A percentile compares a stretch with the other conserved stretches of the same genome.
These are phyloP conservation scores for Pyrus communis DNA, from an alignment of 306 rosid genomes.

Conservation along the genomic window DNA sequence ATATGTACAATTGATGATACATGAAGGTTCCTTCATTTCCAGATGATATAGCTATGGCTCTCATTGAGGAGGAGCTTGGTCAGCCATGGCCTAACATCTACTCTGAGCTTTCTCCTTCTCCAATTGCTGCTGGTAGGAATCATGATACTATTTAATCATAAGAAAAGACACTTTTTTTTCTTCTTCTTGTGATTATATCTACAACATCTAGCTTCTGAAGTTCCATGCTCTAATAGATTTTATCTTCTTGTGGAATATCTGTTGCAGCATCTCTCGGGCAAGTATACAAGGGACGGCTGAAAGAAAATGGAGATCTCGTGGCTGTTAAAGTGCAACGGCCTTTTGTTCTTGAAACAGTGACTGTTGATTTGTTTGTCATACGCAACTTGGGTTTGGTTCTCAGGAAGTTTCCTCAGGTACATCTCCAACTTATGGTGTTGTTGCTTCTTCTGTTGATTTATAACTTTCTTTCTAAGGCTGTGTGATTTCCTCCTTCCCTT, in stretches of 20 bases:
- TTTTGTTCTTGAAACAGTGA: constrained; percentile 95
- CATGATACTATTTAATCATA: constrained; percentile 28
- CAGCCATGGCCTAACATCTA: constrained; percentile 87
- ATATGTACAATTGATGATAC: constrained; percentile 25
- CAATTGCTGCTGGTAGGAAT: constrained; percentile 92
- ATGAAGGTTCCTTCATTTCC: constrained; percentile 96
- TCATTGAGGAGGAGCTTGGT: constrained; percentile 95
- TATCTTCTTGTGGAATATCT: constrained; percentile 24
- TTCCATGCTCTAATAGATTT: constrained; percentile 11
- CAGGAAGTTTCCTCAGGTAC: constrained; percentile 88
- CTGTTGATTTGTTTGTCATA: constrained; percentile 74
- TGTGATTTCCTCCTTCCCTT: constrained; percentile 14
- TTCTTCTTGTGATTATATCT: background rate
- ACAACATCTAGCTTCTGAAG: constrained; percentile 17
- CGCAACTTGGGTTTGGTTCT: constrained; percentile 88
- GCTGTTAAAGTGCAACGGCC: constrained; percentile 99
- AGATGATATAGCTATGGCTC: constrained; percentile 96
- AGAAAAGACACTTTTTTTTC: background rate
- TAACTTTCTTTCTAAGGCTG: background rate
- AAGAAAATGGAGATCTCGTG: constrained; percentile 88
- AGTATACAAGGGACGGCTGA: constrained; percentile 89
- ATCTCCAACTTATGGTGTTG: constrained; percentile 16
- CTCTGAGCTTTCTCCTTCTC: constrained; percentile 89
- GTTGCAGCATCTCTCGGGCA: constrained; percentile 96
- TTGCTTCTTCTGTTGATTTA: constrained; percentile 1